Conservation (phyloP, 2,329 filamentous ascomycete species). For the Colletotrichum gloeosporioides region DNA sequence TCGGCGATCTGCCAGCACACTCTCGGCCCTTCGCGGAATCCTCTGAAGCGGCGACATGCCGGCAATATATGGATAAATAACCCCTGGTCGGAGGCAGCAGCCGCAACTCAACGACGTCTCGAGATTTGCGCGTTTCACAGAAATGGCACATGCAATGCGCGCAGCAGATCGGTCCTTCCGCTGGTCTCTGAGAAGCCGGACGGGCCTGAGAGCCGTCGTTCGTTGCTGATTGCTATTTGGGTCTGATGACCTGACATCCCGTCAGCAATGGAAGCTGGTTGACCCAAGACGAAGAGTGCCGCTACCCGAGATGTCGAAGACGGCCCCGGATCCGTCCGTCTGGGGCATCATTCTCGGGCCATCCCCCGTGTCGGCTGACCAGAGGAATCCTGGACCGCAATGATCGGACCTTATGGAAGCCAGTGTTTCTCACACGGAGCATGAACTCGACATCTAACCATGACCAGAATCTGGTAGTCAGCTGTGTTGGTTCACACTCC, state of each 20-base stretch:
- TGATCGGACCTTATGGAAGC: not conserved
- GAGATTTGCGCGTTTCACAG: not conserved
- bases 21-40: not conserved
- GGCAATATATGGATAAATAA: conserved; percentile 8
- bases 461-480: not conserved
- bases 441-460: not conserved
- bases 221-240: not conserved
- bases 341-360: not conserved
- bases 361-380: not conserved
- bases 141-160: not conserved
- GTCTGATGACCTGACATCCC: not conserved
- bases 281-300: not conserved
- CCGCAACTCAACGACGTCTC: conserved; percentile 7
- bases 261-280: not conserved
- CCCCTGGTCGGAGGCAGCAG: not conserved
- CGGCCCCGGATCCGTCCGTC: not conserved
- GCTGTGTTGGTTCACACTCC: not conserved
- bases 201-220: not conserved
- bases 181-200: not conserved
- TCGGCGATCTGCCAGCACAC: not conserved
- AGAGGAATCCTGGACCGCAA: not conserved
- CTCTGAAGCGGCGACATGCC: not conserved
- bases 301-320: not conserved
- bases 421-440: not conserved
- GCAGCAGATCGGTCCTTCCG: not conserved